phyloP scores from a whole-genome alignment of 495 filamentous ascomycete genomes.

The Penicillium manginii region DNA sequence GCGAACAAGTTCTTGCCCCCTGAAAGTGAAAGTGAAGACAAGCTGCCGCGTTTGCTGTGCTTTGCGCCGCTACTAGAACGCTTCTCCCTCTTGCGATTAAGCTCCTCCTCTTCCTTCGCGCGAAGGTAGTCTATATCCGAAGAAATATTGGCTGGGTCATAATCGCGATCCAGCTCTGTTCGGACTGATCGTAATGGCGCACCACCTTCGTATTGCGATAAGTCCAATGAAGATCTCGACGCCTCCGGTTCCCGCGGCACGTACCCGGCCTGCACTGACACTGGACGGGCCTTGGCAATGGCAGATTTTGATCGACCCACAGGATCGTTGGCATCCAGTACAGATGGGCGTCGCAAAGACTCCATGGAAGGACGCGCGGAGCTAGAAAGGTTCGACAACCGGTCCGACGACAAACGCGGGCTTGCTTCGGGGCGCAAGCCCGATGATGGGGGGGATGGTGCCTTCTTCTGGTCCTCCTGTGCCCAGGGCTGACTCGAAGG shows the following conservation, averaged over 20 bases:
- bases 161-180: slow-evolving; percentile 41
- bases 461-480: slow-evolving; percentile 36
- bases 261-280: slow-evolving; percentile 78
- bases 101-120: slow-evolving; percentile 73
- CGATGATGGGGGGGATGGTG: slow-evolving; percentile 36
- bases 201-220: slow-evolving; percentile 44
- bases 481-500: slow-evolving; percentile 58
- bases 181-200: slow-evolving; percentile 41
- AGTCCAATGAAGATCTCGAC: slow-evolving; percentile 43
- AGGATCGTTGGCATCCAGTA: slow-evolving; percentile 60
- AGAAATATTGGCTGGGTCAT: slow-evolving; percentile 63
- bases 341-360: slow-evolving; percentile 63
- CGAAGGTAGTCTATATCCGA: slow-evolving; percentile 90
- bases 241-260: slow-evolving; percentile 69
- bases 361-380: slow-evolving; percentile 84
- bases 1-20: slow-evolving; percentile 85
- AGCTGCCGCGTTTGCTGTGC: slow-evolving; percentile 79
- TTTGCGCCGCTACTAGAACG: slow-evolving; percentile 63
- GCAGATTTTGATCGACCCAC: slow-evolving; percentile 65
- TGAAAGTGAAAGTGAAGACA: slow-evolving; percentile 73
- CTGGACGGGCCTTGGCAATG: slow-evolving; percentile 64
- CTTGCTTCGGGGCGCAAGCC: slow-evolving; percentile 46
- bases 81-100: slow-evolving; percentile 69
- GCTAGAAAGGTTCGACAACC: slow-evolving; percentile 55
- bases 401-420: slow-evolving; percentile 53